Conservation (phyloP, 352 stramenopile genomes). For the Globisporangium sylvaticum region DNA sequence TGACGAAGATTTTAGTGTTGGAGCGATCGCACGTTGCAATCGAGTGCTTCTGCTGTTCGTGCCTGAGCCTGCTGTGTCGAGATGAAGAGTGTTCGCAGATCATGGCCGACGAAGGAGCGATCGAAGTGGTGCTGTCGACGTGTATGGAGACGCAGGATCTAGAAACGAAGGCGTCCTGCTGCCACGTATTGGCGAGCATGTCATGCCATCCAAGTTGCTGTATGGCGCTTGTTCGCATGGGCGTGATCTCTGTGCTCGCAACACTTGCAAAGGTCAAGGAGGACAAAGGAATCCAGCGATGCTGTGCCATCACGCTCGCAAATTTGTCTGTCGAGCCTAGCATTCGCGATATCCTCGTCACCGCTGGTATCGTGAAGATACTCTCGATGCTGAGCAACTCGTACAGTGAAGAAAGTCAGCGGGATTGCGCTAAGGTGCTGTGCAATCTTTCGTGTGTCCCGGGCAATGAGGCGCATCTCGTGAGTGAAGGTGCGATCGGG, state of each 20-base stretch:
- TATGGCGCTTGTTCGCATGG: slow-evolving; percentile 40
- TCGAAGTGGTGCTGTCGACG: slow-evolving; percentile 55
- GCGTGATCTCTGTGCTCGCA: slow-evolving; percentile 50
- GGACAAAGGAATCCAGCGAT: slow-evolving; percentile 47
- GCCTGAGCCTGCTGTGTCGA: slow-evolving; percentile 63
- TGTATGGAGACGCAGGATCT: slow-evolving; percentile 57
- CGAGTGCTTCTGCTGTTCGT: slow-evolving; percentile 67
- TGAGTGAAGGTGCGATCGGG: slow-evolving; percentile 54
- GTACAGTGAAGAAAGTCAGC: slow-evolving; percentile 79
- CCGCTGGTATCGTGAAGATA: slow-evolving; percentile 43
- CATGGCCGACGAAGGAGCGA: slow-evolving; percentile 41
- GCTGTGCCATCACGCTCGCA: slow-evolving; percentile 61
- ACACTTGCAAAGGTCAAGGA: slow-evolving; percentile 55
- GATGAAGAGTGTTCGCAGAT: slow-evolving; percentile 60
- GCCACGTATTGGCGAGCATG: slow-evolving; percentile 70
- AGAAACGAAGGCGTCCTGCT: slow-evolving; percentile 70
- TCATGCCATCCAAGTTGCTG: slow-evolving; percentile 67
- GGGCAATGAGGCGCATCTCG: slow-evolving; percentile 43
- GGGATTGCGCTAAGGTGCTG: slow-evolving; percentile 66
- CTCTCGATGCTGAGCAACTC: slow-evolving; percentile 67
- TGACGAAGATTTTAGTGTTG: slow-evolving; percentile 44
- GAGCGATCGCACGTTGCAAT: slow-evolving; percentile 56
- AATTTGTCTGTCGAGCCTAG: slow-evolving; percentile 56
- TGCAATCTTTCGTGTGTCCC: slow-evolving; percentile 66
- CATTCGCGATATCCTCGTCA: slow-evolving; percentile 46